Conservation (phyloP, 805 yeast species). For the Candida dajiaensis region DNA sequence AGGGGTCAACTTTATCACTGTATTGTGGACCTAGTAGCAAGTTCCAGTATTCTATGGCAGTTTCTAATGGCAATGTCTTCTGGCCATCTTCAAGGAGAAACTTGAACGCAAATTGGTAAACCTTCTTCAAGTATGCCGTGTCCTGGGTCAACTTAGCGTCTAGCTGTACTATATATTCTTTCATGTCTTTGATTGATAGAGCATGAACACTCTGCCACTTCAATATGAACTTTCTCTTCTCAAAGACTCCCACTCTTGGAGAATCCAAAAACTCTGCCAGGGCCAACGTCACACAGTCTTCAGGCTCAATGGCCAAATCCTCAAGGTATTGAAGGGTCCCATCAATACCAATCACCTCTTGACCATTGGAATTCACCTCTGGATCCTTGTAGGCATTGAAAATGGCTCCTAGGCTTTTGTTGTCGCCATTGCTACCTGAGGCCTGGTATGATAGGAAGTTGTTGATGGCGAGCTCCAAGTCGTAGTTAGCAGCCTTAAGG, state of each 20-base stretch:
- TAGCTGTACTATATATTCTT: conserved; percentile 28
- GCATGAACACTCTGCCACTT: conserved; percentile 45
- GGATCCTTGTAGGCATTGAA: conserved; percentile 21
- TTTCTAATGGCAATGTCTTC: conserved; percentile 47
- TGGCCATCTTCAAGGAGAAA: conserved; percentile 58
- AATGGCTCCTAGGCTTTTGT: conserved; percentile 9
- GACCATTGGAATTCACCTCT: background rate
- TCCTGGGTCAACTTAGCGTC: conserved; percentile 30
- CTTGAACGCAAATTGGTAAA: conserved; percentile 69
- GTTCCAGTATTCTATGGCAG: conserved; percentile 74
- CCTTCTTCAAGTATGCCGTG: conserved; percentile 39
- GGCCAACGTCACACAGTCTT: conserved; percentile 64
- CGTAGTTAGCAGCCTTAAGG: conserved; percentile 17
- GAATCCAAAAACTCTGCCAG: conserved; percentile 65
- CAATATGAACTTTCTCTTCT: conserved; percentile 40
- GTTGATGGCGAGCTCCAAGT: conserved; percentile 24
- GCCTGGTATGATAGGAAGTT: conserved; percentile 19
- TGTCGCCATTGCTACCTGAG: conserved; percentile 12
- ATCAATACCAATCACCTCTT: conserved; percentile 55
- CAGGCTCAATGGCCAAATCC: conserved; percentile 67
- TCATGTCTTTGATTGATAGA: conserved; percentile 43
- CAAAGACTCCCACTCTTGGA: conserved; percentile 60
- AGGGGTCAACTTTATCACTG: conserved; percentile 36
- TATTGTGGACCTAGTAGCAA: conserved; percentile 43
- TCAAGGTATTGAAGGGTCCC: conserved; percentile 67